phyloP scores from a whole-genome alignment of 768 basidiomycete genomes.

The Pisolithus albus region DNA sequence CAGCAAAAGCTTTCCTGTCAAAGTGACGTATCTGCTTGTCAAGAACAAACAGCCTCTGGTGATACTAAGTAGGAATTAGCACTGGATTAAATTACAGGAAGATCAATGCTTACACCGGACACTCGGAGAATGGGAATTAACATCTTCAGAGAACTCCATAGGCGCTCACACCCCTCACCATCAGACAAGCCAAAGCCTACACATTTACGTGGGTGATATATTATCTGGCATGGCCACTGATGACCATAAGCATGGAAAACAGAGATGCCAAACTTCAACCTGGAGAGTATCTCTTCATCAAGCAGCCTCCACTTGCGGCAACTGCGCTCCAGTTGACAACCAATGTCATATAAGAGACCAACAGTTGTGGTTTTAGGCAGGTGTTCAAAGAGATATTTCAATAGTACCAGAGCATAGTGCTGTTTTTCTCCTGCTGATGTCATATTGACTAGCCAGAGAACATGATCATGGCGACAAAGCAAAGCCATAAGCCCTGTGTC shows the following conservation, averaged over 20 bases:
- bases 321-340: no score
- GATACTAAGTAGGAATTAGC: conserved; percentile 1
- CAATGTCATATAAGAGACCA: no score
- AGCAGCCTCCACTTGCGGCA: no score
- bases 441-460: conserved; percentile 8
- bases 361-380: no score
- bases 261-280: conserved; percentile 17
- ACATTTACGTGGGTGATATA: conserved; percentile 27
- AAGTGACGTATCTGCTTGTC: conserved; percentile 4
- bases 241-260: conserved; percentile 33
- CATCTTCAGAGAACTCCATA: conserved; percentile 24
- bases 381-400: conserved; percentile 1
- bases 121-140: conserved; percentile 13
- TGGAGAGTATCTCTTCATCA: no score
- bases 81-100: not conserved
- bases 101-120: conserved; percentile 13
- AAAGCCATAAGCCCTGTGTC: conserved; percentile 15
- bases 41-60: conserved; percentile 7
- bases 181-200: conserved; percentile 28
- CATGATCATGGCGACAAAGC: conserved; percentile 12
- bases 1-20: not conserved
- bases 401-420: not conserved
- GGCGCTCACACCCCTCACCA: conserved; percentile 30
- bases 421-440: no score
- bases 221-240: conserved; percentile 30